Evolutionary conservation across 352 stramenopile species (phyloP).

Genomic region (Phytophthora pinifolia): DNA sequence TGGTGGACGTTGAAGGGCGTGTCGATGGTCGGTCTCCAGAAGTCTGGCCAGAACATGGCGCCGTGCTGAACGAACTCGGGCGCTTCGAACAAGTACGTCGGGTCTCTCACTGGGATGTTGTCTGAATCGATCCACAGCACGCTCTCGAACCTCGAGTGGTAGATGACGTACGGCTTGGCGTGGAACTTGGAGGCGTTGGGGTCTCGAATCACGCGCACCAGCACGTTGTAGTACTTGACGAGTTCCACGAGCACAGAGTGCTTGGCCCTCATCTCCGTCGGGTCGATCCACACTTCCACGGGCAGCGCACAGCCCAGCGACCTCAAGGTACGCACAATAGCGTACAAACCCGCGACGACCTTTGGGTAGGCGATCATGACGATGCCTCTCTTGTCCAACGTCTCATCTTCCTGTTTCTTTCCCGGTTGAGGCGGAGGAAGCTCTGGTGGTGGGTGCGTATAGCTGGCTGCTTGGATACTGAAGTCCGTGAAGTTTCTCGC

Average conservation of each 20-base stretch:
- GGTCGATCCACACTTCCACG: slow-evolving; percentile 67
- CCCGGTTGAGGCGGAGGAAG: slow-evolving; percentile 10
- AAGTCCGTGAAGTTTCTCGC: slow-evolving; percentile 70
- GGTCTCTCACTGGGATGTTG: slow-evolving; percentile 74
- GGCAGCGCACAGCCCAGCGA: slow-evolving; percentile 43
- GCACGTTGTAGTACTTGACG: slow-evolving; percentile 49
- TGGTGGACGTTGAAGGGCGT: slow-evolving; percentile 79
- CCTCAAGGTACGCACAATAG: slow-evolving; percentile 62
- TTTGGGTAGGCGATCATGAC: slow-evolving; percentile 76
- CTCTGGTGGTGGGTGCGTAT: slow-evolving; percentile 37
- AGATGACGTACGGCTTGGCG: slow-evolving; percentile 81
- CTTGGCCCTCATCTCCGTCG: slow-evolving; percentile 48
- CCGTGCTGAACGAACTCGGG: slow-evolving; percentile 60
- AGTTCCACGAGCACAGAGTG: slow-evolving; percentile 68
- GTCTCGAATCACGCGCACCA: slow-evolving; percentile 60
- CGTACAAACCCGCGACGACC: slow-evolving; percentile 66
- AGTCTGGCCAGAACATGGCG: slow-evolving; percentile 87
- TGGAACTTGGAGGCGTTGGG: slow-evolving; percentile 66
- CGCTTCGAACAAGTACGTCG: slow-evolving; percentile 79
- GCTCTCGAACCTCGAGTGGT: slow-evolving; percentile 71
- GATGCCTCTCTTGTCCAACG: slow-evolving; percentile 41
- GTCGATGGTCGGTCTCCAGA: slow-evolving; percentile 61
- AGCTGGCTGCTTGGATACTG: slow-evolving; percentile 47
- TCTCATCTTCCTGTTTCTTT: slow-evolving; percentile 5
- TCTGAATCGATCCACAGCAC: slow-evolving; percentile 84